A percentile compares a stretch with the other conserved stretches of the same genome.
Evolutionary conservation across 2,329 filamentous ascomycete genomes (phyloP).

Genomic region (Teratosphaeria pseudoeucalypti): DNA sequence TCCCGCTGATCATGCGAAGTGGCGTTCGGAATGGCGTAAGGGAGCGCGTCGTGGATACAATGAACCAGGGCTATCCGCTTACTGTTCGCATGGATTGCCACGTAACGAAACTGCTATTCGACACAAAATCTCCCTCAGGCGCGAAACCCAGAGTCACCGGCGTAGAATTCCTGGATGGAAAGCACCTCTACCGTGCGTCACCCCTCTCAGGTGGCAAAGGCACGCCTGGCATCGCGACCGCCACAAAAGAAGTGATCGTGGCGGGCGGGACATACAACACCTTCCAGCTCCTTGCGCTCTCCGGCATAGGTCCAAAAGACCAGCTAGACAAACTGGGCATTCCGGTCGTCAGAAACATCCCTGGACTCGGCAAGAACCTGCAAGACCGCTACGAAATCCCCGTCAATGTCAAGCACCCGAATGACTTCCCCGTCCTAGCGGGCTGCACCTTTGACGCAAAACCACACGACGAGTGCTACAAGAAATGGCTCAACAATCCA

Average conservation of each 20-base stretch:
- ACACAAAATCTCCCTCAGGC: conserved; percentile 38
- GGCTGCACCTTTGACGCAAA: conserved; percentile 27
- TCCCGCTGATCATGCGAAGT: conserved; percentile 44
- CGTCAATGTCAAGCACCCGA: conserved; percentile 35
- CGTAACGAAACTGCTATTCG: conserved; percentile 55
- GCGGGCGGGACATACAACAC: conserved; percentile 48
- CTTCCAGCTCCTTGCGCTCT: conserved; percentile 54
- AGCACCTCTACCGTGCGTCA: conserved; percentile 28
- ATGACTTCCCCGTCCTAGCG: conserved; percentile 28
- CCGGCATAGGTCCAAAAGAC: conserved; percentile 47
- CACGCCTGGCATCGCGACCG: conserved; percentile 29
- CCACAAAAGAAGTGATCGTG: conserved; percentile 35
- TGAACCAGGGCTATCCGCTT: conserved; percentile 42
- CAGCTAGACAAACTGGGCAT: conserved; percentile 47
- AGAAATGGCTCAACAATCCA: conserved; percentile 31
- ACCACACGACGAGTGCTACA: conserved; percentile 31
- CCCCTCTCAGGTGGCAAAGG: conserved; percentile 26
- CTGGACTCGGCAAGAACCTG: conserved; percentile 54
- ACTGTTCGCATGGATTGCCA: conserved; percentile 50
- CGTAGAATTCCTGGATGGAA: conserved; percentile 31
- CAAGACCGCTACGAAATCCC: conserved; percentile 49
- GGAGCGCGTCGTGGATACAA: conserved; percentile 44
- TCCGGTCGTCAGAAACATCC: conserved; percentile 43
- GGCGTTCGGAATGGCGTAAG: conserved; percentile 46
- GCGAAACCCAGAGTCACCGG: conserved; percentile 36